A percentile compares a stretch with the other conserved stretches of the same genome.
phyloP scores from a whole-genome alignment of 805 yeast species.

The Yamadazyma sp. region DNA sequence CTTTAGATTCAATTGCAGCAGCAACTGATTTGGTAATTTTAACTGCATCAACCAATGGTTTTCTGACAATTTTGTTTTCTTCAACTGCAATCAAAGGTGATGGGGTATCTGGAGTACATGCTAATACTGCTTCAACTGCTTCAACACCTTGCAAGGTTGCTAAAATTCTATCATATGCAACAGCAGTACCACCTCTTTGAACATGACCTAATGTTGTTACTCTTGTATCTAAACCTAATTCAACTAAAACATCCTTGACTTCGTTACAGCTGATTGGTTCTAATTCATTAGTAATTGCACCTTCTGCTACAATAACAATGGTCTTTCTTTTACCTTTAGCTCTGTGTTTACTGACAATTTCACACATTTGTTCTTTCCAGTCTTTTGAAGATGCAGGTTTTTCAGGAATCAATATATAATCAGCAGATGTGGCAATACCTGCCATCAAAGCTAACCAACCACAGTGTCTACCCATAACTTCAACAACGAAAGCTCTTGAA shows the following conservation, averaged over 20 bases:
- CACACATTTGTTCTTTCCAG: slow-evolving; percentile 81
- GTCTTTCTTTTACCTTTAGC: slow-evolving; percentile 88
- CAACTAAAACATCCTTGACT: slow-evolving; percentile 79
- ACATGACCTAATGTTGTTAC: slow-evolving; percentile 96
- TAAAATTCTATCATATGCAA: slow-evolving; percentile 85
- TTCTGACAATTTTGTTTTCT: slow-evolving; percentile 83
- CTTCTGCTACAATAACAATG: slow-evolving; percentile 96
- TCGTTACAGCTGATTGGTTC: slow-evolving; percentile 76
- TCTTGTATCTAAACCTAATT: slow-evolving; percentile 88
- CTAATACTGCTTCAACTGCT: slow-evolving; percentile 90
- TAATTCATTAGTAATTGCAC: slow-evolving; percentile 83
- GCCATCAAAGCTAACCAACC: slow-evolving; percentile 99
- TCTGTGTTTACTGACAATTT: slow-evolving; percentile 76
- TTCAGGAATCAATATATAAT: slow-evolving; percentile 91
- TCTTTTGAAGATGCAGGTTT: slow-evolving; percentile 71
- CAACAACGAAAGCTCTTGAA: slow-evolving; percentile 95
- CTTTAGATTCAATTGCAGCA: slow-evolving; percentile 70
- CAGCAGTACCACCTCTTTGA: slow-evolving; percentile 98
- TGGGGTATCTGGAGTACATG: slow-evolving; percentile 84
- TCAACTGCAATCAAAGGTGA: slow-evolving; percentile 90
- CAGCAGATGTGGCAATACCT: slow-evolving; percentile 95
- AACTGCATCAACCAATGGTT: slow-evolving; percentile 88
- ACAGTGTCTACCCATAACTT: slow-evolving; percentile 99
- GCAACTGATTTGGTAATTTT: slow-evolving; percentile 86
- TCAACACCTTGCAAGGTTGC: slow-evolving; percentile 98